Base-by-base conservation (phyloP, 441 rosid genomes). In the Corymbia citriodora region DNA sequence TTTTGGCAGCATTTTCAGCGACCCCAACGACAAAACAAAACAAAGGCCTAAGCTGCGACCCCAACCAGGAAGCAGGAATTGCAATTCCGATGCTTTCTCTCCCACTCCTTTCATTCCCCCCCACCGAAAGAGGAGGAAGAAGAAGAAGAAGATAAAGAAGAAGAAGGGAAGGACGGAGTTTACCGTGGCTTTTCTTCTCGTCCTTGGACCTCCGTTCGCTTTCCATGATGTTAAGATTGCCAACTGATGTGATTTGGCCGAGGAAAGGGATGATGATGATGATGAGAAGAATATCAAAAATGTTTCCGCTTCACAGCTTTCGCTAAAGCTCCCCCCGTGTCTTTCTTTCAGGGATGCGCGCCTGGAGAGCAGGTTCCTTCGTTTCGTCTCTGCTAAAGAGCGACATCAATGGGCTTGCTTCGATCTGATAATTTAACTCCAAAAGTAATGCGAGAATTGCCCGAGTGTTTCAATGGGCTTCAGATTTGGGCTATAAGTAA, bases 161-260 rank as follows among this genome's bases (percentile, higher is more conserved):
- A 10, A 19, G 40, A 31, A 9, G 48, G 5, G 8, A 4, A 19
- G 33, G 55, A 85, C 18, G 59, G 27, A 23, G 6, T n/a, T 63
- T n/a, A 87, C 89, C 94, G 91, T 94, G 96, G 92, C 93, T 93
- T 93, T 91, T 94, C 93, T 90, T 95, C 94, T 93, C 92, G 91
- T 94, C 96, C 94, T 89, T 94, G 83, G 94, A 79, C 92, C 94
- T 97, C 91, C 96, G 91, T 52, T 95, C 96, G 92, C 94, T 91
- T 90, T 95, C 97, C 97, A 96, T 97, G 89, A 96, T 97, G 88
- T 55, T 91, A 16, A 25, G 61, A 27, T 29, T 53, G 45, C 88
- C 88, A 19, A 79, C 14, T 45, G 85, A 70, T 9, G 45, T 79
- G 25, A 79, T 79, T 45, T 23, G 85, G 45, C 12, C 2, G 1